Evolutionary conservation across 352 stramenopile genomes (phyloP).

Genomic region (Peronospora tabacina): DNA sequence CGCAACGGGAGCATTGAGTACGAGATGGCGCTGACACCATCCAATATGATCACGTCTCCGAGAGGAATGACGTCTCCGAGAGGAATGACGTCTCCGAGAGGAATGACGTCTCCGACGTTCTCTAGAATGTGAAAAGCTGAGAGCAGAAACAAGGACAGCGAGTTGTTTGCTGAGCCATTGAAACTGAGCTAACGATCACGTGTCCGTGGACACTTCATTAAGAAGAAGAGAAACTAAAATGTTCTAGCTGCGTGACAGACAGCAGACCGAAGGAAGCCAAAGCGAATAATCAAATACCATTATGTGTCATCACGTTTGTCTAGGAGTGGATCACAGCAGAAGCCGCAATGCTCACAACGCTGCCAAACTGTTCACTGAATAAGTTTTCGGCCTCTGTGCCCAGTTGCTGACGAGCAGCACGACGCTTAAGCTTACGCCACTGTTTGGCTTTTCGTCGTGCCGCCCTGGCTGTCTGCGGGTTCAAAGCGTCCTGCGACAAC

Average conservation of each 20-base stretch:
- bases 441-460: slow-evolving; percentile 62
- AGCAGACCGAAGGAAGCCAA: slow-evolving; percentile 24
- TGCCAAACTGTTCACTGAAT: slow-evolving; percentile 53
- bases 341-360: slow-evolving; percentile 31
- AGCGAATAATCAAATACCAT: slow-evolving; percentile 29
- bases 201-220: slow-evolving; percentile 22
- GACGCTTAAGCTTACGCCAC: slow-evolving; percentile 71
- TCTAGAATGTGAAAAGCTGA: slow-evolving; percentile 16
- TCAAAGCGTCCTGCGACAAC: slow-evolving; percentile 46
- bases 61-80: slow-evolving; percentile 16
- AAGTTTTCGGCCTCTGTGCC: slow-evolving; percentile 39
- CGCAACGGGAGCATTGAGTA: slow-evolving; percentile 27
- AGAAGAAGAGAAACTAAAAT: slow-evolving; percentile 17
- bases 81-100: slow-evolving; percentile 16
- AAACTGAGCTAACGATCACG: slow-evolving; percentile 17
- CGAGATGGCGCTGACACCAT: slow-evolving; percentile 28
- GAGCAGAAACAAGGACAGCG: slow-evolving; percentile 1
- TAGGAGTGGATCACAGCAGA: slow-evolving; percentile 18
- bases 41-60: slow-evolving; percentile 11
- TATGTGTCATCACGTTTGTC: slow-evolving; percentile 6
- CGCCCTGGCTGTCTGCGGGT: slow-evolving; percentile 46
- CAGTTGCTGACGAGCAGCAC: slow-evolving; percentile 53
- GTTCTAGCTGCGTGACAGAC: slow-evolving; percentile 15
- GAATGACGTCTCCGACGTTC: slow-evolving; percentile 21
- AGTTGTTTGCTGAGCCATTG: slow-evolving; percentile 5